Base-by-base conservation (phyloP, 306 rosid species). In the Datisca glomerata region DNA sequence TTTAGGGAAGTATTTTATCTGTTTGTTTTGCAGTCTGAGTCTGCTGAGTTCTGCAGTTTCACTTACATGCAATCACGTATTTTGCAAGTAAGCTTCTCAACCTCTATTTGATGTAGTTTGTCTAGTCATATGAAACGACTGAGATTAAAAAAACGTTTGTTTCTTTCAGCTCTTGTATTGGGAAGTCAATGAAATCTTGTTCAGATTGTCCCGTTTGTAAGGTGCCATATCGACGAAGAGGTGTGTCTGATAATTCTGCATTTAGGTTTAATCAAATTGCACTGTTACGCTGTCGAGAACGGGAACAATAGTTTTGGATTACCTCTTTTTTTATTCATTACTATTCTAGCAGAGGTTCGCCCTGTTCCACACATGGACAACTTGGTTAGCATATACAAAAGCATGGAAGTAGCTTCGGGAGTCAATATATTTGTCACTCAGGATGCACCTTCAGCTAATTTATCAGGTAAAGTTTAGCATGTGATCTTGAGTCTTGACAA, bases 311-410 rank as follows among this genome's bases (percentile, higher is more conserved):
- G 42, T 31, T 31, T 31, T 31, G 36, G 36, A 31, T 34, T 37
- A 16, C 42, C 16, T 10, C 8, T 14, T 16, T 12, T 13, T 14
- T 12, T 37, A 22, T 21, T 22, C 3, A 15, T 22, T 2, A 16
- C 14, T 38, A 28, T 49, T 8, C 6, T 6, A 43, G 46, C 44
- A 85, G 98, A 84, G 85, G 59, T 89, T 70, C 86, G 93, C 1
- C 84, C 92, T 38, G 91, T 79, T 63, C 95, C 84, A 39, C 95
- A 84, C 47, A 84, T 84, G 78, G 93, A 84, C 51, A 89, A 49
- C 50, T 66, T 89, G 74, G 98, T 89, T n/a, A 51, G 61, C 41
- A 75, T 89, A 56, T 89, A 89, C 79, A 84, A 64, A 53, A 89
- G 56, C 65, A 89, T 89, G 98, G 98, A 84, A 67, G 54, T 51